phyloP scores from a whole-genome alignment of 495 filamentous ascomycete genomes.

The Penicillium salamii region DNA sequence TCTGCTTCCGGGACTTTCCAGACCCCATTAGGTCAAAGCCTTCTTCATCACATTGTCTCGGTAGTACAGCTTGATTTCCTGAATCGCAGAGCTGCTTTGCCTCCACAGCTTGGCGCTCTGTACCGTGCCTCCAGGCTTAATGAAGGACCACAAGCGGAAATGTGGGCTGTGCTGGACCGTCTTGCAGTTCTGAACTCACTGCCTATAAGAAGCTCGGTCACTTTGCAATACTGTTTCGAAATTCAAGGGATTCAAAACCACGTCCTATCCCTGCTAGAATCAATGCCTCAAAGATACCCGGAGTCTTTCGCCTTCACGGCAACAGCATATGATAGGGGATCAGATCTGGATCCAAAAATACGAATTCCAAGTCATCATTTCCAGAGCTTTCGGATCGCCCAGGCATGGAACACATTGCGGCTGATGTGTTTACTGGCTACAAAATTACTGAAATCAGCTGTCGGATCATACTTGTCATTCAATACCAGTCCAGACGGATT shows the following conservation, averaged over 20 bases:
- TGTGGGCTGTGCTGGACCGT: conserved; percentile 1
- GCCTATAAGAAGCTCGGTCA: background rate
- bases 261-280: background rate
- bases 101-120: background rate
- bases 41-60: conserved; percentile 7
- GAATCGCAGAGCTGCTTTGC: background rate
- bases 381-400: conserved; percentile 1
- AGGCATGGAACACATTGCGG: conserved; percentile 4
- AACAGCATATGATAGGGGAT: background rate
- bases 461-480: background rate
- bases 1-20: background rate
- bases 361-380: background rate
- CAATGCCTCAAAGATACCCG: background rate
- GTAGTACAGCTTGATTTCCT: conserved; percentile 1
- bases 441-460: background rate
- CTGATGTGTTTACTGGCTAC: background rate
- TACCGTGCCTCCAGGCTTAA: conserved; percentile 2
- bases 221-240: background rate
- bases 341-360: background rate
- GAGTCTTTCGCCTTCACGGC: background rate
- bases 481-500: background rate
- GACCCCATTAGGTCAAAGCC: background rate
- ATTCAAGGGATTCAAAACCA: background rate
- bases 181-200: background rate
- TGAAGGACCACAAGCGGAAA: background rate